Evolutionary conservation across 345 rosid species (phyloP).

Genomic region (Eucalyptus pauciflora): DNA sequence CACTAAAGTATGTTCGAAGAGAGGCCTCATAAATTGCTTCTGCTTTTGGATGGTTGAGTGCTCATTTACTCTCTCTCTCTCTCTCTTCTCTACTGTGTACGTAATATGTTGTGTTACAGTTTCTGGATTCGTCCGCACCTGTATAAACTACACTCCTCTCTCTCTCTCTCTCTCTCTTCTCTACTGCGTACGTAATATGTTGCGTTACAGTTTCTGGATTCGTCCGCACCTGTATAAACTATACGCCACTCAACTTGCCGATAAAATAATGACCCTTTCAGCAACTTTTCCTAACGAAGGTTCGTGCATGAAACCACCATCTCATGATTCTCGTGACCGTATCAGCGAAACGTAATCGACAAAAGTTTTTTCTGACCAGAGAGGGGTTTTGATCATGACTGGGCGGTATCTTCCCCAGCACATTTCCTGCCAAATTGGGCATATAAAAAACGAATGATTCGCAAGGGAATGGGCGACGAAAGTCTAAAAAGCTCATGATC

Average conservation of each 20-base stretch:
- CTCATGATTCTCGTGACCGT: not conserved
- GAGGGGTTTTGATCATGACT: not conserved
- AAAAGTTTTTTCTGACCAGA: not conserved
- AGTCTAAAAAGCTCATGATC: not conserved
- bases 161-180: not conserved
- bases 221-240: not conserved
- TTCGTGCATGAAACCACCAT: not conserved
- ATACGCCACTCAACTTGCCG: not conserved
- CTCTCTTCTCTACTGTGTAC: not conserved
- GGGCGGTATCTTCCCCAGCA: not conserved
- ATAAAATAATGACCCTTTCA: not conserved
- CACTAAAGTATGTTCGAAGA: not conserved
- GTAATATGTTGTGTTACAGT: not conserved
- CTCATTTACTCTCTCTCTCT: not conserved
- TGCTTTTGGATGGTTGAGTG: not conserved
- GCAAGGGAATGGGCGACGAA: not conserved
- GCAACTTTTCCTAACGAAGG: not conserved
- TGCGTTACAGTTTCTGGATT: not conserved
- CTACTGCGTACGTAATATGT: not conserved
- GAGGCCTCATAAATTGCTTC: not conserved
- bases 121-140: not conserved
- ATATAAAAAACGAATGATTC: not conserved
- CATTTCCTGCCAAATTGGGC: not conserved
- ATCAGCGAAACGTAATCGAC: not conserved
- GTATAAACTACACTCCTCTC: no score